Evolutionary conservation across 225 moss, liverwort and hornwort genomes (phyloP).

Genomic region (Physcomitrium patens): DNA sequence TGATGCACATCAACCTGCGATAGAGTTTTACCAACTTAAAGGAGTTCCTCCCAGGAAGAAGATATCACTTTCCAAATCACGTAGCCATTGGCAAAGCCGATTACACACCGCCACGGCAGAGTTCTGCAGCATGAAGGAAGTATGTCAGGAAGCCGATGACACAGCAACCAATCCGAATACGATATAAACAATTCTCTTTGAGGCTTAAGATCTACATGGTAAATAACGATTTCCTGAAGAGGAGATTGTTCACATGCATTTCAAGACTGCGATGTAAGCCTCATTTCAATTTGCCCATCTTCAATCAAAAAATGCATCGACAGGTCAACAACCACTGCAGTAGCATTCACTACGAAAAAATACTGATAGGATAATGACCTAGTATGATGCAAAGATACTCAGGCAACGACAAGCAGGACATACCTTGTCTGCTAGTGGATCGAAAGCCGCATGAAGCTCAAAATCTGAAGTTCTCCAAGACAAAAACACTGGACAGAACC

Average conservation of each 20-base stretch:
- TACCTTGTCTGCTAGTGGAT: slow-evolving; percentile 94
- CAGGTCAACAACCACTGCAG: background rate
- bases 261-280: background rate
- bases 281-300: background rate
- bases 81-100: slow-evolving; percentile 89
- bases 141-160: slow-evolving; percentile 14
- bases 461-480: slow-evolving; percentile 97
- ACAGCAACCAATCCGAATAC: slow-evolving; percentile 15
- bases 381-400: slow-evolving; percentile 11
- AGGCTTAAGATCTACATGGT: slow-evolving; percentile 1
- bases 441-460: slow-evolving; percentile 93
- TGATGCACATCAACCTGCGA: slow-evolving; percentile 39
- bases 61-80: slow-evolving; percentile 93
- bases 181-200: slow-evolving; percentile 2
- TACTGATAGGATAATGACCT: background rate
- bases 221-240: background rate
- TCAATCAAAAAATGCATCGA: background rate
- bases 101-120: slow-evolving; percentile 87
- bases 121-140: slow-evolving; percentile 53
- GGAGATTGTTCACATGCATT: background rate
- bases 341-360: slow-evolving; percentile 8
- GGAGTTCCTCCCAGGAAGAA: slow-evolving; percentile 92
- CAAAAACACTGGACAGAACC: slow-evolving; percentile 69
- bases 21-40: slow-evolving; percentile 87
- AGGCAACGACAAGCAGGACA: slow-evolving; percentile 19